Conservation (phyloP, 768 basidiomycete genomes). For the Floccularia luteovirens region DNA sequence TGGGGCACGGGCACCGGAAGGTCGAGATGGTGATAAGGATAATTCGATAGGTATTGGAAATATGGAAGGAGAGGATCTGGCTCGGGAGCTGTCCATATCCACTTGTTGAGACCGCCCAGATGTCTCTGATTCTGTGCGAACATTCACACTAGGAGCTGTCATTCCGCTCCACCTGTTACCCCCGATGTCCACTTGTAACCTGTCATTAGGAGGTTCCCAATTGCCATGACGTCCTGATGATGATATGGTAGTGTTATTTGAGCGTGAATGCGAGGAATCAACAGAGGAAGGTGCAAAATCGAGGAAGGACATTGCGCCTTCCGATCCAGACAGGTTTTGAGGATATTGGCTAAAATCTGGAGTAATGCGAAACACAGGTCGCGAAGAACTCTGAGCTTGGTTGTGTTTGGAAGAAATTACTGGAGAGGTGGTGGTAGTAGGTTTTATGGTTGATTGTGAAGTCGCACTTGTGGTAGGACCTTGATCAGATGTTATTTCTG, state of each 20-base stretch:
- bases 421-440: too few species aligned
- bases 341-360: constrained; percentile 13
- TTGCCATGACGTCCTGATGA: neutral
- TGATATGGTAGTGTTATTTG: constrained; percentile 11
- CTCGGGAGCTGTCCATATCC: constrained; percentile 10
- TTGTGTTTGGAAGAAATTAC: too few species aligned
- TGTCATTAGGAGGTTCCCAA: neutral
- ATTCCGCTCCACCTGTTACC: constrained; percentile 36
- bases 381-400: constrained; percentile 10
- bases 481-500: neutral
- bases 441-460: constrained; percentile 4
- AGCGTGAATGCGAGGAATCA: constrained; percentile 16
- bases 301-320: constrained; percentile 22
- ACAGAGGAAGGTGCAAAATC: constrained; percentile 27
- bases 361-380: constrained; percentile 15
- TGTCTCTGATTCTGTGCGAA: constrained; percentile 1
- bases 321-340: constrained; percentile 3
- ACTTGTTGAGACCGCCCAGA: constrained; percentile 8
- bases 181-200: neutral
- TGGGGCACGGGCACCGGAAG: constrained; percentile 20
- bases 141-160: constrained; percentile 20
- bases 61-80: constrained; percentile 16
- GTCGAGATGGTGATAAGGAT: constrained; percentile 33
- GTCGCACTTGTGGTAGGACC: constrained; percentile 1
- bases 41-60: constrained; percentile 36